phyloP scores from a whole-genome alignment of 768 basidiomycete species.

The Termitomyces sp. region DNA sequence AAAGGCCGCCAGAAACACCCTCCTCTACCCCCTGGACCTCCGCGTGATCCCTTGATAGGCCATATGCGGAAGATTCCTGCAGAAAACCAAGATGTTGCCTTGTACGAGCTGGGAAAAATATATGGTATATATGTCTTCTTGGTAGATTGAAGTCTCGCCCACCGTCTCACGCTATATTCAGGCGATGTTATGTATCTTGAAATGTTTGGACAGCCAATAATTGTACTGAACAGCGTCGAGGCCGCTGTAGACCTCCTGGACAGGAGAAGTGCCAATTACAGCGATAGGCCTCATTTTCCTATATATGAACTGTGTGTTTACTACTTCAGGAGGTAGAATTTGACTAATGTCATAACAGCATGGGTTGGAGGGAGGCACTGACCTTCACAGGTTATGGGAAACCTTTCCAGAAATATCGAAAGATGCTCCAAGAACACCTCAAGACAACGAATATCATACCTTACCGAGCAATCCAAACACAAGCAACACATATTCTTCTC shows the following conservation, averaged over 20 bases:
- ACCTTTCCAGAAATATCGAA: not conserved
- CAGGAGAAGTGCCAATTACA: conserved; percentile 21
- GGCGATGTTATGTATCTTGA: conserved; percentile 20
- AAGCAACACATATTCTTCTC: not conserved
- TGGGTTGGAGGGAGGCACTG: conserved; percentile 1
- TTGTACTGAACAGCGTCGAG: conserved; percentile 20
- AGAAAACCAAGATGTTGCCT: conserved; percentile 18
- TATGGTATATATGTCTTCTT: conserved; percentile 22
- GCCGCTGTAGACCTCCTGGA: conserved; percentile 24
- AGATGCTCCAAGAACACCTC: not conserved
- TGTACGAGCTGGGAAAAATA: conserved; percentile 25
- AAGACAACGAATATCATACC: not conserved
- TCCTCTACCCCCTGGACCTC: conserved; percentile 30
- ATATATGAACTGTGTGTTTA: conserved; percentile 11
- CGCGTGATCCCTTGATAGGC: conserved; percentile 31
- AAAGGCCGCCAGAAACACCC: not conserved
- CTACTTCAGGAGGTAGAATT: not conserved
- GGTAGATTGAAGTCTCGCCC: not conserved
- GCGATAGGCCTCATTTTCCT: conserved; percentile 17
- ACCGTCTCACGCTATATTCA: not conserved
- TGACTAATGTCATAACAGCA: not conserved
- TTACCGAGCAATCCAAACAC: not conserved
- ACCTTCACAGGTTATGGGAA: not conserved
- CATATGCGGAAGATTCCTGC: conserved; percentile 21
- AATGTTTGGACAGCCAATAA: conserved; percentile 20